Evolutionary conservation across 371 early-diverging fungal species (phyloP), one percentile per base, ranked within the genome.

Genomic region (Saksenaea vasiformis): DNA sequence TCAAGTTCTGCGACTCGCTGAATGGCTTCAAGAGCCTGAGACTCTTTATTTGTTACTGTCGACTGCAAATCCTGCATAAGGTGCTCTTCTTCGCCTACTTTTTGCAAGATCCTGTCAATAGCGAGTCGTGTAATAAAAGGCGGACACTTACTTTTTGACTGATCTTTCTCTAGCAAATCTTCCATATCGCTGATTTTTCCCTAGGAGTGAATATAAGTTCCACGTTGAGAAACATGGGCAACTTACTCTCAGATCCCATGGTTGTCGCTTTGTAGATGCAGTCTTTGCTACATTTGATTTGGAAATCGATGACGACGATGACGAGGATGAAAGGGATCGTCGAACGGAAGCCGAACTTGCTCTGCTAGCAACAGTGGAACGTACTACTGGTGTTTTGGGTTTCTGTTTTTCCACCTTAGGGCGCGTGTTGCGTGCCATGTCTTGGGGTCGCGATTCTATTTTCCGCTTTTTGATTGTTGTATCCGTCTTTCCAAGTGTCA

Each of bases 41-140:
- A 69, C 62, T 89, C 88, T 59, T 89, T 89, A 31, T 65, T 70
- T 2, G 74, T 74, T 8, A 91, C 81, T 14, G 78, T 78, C 28
- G 68, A 72, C 66, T 90, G 80, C n/a, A 89, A 70, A 22, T 70
- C 78, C 24, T 69, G 41, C 17, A 85, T 76, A 44, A 83, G 74
- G 5, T 76, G 47, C 34, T 84, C 75, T 8, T 90, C 58, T 58
- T 89, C 83, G n/a, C 65, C 56, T 44, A 87, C 87, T 88, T 58
- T 22, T 10, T 8, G 19, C 36, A 34, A 35, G 54, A 5, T 7
- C 24, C 11, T 43, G 54, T 41, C 27, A 47, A 39, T 19, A 26
- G 28, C 37, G 58, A 19, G 13, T 17, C 35, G 19, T 35, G 5
- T 61, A 47, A 14, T 26, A n/a, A 0, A 5, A 7, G 9, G 1